Percentiles rank a stretch among this genome's conserved stretches.
phyloP scores from a whole-genome alignment of 768 basidiomycete genomes.

The Kwoniella pini region DNA sequence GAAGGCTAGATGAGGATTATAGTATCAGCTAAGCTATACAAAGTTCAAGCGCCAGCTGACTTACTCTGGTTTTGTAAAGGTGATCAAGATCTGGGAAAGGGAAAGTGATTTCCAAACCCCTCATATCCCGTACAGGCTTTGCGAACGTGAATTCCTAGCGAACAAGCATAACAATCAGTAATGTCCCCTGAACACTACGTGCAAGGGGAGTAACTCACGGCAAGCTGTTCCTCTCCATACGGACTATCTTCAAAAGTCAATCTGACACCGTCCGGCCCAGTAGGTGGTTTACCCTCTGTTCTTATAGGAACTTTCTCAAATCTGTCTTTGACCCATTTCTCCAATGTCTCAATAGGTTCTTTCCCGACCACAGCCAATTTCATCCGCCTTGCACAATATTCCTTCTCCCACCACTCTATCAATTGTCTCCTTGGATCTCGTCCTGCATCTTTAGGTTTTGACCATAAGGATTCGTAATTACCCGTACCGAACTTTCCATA shows the following conservation, averaged over 20 bases:
- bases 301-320: constrained; percentile 49
- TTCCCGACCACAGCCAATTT: constrained; percentile 63
- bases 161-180: no score
- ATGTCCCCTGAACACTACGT: no score
- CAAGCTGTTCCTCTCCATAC: constrained; percentile 43
- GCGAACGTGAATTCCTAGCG: constrained; percentile 60
- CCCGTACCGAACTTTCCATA: constrained; percentile 94
- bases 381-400: constrained; percentile 57
- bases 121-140: constrained; percentile 87
- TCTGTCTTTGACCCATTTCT: constrained; percentile 49
- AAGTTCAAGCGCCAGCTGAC: constrained; percentile 2
- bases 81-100: constrained; percentile 55
- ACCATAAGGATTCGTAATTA: constrained; percentile 59
- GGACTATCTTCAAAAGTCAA: constrained; percentile 44
- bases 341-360: constrained; percentile 49
- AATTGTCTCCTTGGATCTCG: constrained; percentile 56
- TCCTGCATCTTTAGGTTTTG: constrained; percentile 51
- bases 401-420: constrained; percentile 57
- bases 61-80: constrained; percentile 62
- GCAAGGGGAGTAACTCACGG: constrained; percentile 39
- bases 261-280: constrained; percentile 40
- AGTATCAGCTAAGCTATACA: constrained; percentile 6
- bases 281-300: constrained; percentile 34
- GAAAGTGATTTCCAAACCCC: constrained; percentile 75
- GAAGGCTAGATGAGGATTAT: constrained; percentile 58